phyloP scores from a whole-genome alignment of 331 rosid genomes.

The Malus hybrid region DNA sequence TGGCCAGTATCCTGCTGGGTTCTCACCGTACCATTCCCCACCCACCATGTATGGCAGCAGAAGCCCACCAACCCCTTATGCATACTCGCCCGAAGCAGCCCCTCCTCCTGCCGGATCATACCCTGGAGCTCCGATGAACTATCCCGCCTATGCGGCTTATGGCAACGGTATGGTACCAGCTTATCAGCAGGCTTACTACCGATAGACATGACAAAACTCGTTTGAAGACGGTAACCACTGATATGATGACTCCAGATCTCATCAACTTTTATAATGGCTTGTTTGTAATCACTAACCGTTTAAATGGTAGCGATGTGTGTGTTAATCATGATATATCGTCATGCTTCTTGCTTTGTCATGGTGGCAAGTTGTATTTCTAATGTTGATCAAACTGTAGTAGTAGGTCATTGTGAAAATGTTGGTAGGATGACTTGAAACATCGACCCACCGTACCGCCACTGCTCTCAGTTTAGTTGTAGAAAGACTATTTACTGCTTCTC shows the following conservation, averaged over 20 bases:
- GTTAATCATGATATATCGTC: constrained; percentile 69
- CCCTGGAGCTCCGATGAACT: constrained; percentile 74
- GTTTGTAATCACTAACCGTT: constrained; percentile 98
- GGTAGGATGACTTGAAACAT: constrained; percentile 72
- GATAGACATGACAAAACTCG: constrained; percentile 65
- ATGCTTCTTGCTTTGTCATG: constrained; percentile 60
- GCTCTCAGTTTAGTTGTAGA: constrained; percentile 52
- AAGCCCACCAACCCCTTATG: constrained; percentile 73
- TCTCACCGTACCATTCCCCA: constrained; percentile 88
- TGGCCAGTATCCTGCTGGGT: constrained; percentile 81
- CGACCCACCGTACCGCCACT: constrained; percentile 34
- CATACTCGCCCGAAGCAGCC: constrained; percentile 83
- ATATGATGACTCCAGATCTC: constrained; percentile 73
- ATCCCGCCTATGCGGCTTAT: constrained; percentile 82
- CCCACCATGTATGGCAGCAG: constrained; percentile 95
- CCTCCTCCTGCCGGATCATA: constrained; percentile 65
- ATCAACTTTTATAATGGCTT: constrained; percentile 62
- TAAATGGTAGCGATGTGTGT: constrained; percentile 97
- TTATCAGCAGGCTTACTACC: constrained; percentile 99
- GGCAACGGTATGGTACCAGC: constrained; percentile 86
- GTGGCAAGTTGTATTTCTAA: constrained; percentile 86
- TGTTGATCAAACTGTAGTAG: constrained; percentile 82
- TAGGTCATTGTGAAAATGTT: constrained; percentile 88
- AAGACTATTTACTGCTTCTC: constrained; percentile 29
- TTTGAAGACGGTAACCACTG: constrained; percentile 95